Evolutionary conservation across 352 stramenopile genomes (phyloP).

Genomic region (Globisporangium irregulare): DNA sequence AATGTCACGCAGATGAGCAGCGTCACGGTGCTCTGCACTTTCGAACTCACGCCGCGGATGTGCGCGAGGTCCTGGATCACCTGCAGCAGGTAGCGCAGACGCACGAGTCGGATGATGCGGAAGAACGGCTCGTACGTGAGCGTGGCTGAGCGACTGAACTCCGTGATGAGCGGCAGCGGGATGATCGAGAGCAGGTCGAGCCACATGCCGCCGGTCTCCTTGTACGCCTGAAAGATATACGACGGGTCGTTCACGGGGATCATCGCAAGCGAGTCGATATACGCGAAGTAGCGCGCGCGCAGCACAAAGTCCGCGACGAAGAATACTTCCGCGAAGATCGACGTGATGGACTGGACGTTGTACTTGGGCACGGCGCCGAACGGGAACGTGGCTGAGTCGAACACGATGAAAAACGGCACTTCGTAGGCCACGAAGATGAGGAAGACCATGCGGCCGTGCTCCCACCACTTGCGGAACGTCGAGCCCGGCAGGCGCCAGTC

Average conservation of each 20-base stretch:
- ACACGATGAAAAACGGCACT: conserved; percentile 66
- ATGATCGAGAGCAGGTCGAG: conserved; percentile 60
- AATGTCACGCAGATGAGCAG: conserved; percentile 68
- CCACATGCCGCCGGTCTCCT: conserved; percentile 41
- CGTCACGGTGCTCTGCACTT: conserved; percentile 47
- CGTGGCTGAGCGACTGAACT: conserved; percentile 40
- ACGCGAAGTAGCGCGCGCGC: conserved; percentile 56
- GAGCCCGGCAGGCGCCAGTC: conserved; percentile 57
- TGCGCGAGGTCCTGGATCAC: conserved; percentile 60
- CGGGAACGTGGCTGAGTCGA: conserved; percentile 54
- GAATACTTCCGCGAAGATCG: conserved; percentile 51
- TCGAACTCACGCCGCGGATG: conserved; percentile 52
- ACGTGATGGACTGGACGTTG: conserved; percentile 50
- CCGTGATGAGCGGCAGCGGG: conserved; percentile 44
- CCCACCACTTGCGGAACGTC: conserved; percentile 57
- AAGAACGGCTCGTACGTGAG: conserved; percentile 42
- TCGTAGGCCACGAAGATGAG: conserved; percentile 63
- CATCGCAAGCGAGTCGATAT: conserved; percentile 58
- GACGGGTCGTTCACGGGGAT: conserved; percentile 57
- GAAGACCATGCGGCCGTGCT: conserved; percentile 41
- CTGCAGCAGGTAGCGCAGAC: conserved; percentile 43
- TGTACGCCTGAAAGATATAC: conserved; percentile 71
- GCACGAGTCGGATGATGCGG: conserved; percentile 46
- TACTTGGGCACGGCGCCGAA: conserved; percentile 34
- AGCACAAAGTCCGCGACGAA: conserved; percentile 57